phyloP scores from a whole-genome alignment of 805 yeast genomes.

The Pichia eremophila region DNA sequence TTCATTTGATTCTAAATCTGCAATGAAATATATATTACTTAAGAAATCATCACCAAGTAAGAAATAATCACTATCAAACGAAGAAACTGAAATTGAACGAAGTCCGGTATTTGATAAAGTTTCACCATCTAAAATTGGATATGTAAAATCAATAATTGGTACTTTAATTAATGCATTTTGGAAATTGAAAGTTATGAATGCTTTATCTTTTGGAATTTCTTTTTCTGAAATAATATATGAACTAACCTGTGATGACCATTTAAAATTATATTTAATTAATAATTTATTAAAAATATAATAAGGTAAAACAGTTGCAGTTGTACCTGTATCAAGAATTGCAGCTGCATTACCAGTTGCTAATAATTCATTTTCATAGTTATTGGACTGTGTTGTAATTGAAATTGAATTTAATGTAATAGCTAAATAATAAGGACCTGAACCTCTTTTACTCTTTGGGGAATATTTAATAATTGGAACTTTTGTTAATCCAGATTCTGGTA shows the following conservation, averaged over 20 bases:
- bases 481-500: slow-evolving; percentile 34
- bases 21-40: slow-evolving; percentile 43
- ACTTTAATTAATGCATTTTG: slow-evolving; percentile 43
- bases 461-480: slow-evolving; percentile 11
- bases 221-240: slow-evolving; percentile 37
- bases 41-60: slow-evolving; percentile 47
- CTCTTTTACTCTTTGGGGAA: slow-evolving; percentile 22
- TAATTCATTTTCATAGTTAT: background rate
- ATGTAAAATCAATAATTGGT: slow-evolving; percentile 28
- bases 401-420: slow-evolving; percentile 35
- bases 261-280: slow-evolving; percentile 29
- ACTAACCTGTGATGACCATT: slow-evolving; percentile 29
- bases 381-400: slow-evolving; percentile 15
- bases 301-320: slow-evolving; percentile 39
- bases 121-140: slow-evolving; percentile 9
- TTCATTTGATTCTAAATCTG: slow-evolving; percentile 38
- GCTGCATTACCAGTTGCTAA: slow-evolving; percentile 19
- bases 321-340: slow-evolving; percentile 44
- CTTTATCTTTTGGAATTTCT: slow-evolving; percentile 11
- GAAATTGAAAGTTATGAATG: slow-evolving; percentile 35
- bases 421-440: slow-evolving; percentile 25
- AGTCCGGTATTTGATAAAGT: slow-evolving; percentile 7
- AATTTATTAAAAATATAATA: slow-evolving; percentile 17
- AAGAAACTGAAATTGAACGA: slow-evolving; percentile 3
- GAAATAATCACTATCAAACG: slow-evolving; percentile 24